A percentile compares a stretch with the other conserved stretches of the same genome.
Conservation (phyloP, 768 basidiomycete genomes). For the Macrocybe gigantea region DNA sequence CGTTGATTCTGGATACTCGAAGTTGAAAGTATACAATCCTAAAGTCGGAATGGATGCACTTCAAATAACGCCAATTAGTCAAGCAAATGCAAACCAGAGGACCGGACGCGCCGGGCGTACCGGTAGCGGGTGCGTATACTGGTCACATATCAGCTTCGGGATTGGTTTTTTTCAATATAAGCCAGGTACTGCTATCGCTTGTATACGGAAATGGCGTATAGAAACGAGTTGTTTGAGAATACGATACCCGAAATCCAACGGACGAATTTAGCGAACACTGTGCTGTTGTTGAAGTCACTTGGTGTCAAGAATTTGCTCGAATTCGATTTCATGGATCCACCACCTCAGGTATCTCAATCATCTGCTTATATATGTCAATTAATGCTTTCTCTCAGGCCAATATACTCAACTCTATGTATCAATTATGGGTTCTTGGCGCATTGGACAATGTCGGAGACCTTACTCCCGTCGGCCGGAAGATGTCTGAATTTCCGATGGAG, state of each 20-base stretch:
- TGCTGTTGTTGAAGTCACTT: constrained; percentile 87
- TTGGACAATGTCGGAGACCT: constrained; percentile 97
- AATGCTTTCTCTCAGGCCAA: constrained; percentile 55
- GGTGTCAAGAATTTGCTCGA: constrained; percentile 97
- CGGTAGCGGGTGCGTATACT: constrained; percentile 73
- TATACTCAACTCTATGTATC: constrained; percentile 99
- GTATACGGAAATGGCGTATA: constrained; percentile 94
- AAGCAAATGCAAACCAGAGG: constrained; percentile 95
- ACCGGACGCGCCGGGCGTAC: constrained; percentile 96
- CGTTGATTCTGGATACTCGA: constrained; percentile 94
- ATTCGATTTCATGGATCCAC: constrained; percentile 99
- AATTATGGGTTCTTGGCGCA: constrained; percentile 97
- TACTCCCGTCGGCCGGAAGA: constrained; percentile 87
- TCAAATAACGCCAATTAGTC: constrained; percentile 98
- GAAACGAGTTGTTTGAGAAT: constrained; percentile 92
- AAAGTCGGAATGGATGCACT: constrained; percentile 99
- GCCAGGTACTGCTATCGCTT: constrained; percentile 91
- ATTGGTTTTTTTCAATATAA: constrained; percentile 1
- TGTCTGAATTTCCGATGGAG: constrained; percentile 99
- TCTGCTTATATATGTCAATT: neutral
- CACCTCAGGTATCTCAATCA: constrained; percentile 69
- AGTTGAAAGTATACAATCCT: constrained; percentile 98
- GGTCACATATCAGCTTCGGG: neutral
- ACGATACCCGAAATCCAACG: constrained; percentile 99
- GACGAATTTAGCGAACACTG: constrained; percentile 96